phyloP scores from a whole-genome alignment of 768 basidiomycete species.

The Auricularia sp. region DNA sequence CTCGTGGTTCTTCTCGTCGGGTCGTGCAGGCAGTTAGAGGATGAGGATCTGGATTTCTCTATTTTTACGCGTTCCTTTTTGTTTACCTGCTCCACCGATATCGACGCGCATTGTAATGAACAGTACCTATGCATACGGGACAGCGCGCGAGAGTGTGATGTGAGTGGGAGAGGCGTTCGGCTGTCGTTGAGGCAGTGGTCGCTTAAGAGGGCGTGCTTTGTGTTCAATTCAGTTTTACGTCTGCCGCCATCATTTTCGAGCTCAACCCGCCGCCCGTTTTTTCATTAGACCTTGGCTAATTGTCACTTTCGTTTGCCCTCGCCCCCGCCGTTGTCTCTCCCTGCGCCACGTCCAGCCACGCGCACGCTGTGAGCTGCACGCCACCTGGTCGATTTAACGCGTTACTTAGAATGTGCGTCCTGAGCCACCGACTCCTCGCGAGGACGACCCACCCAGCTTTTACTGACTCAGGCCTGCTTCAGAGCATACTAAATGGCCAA shows the following conservation, averaged over 20 bases:
- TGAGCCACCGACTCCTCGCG: constrained; percentile 12
- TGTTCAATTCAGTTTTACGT: neutral
- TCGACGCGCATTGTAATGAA: neutral
- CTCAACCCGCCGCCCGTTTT: neutral
- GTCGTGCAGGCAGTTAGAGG: neutral
- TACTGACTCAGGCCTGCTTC: constrained; percentile 14
- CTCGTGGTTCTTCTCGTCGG: constrained; percentile 68
- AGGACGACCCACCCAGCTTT: constrained; percentile 5
- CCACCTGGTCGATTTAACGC: constrained; percentile 16
- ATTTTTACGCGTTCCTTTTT: neutral
- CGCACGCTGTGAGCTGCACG: neutral
- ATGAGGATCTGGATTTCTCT: neutral
- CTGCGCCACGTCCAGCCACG: neutral
- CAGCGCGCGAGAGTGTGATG: neutral
- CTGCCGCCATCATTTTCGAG: neutral
- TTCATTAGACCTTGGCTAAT: neutral
- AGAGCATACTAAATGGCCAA: constrained; percentile 21
- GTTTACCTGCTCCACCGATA: neutral
- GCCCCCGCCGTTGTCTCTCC: neutral
- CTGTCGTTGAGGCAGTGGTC: neutral
- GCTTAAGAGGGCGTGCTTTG: neutral
- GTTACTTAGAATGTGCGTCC: constrained; percentile 22
- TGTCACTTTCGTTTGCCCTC: neutral
- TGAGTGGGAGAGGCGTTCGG: neutral
- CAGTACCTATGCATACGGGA: neutral